Conservation (phyloP, 2,329 filamentous ascomycete genomes). For the Elsinoe necatrix region DNA sequence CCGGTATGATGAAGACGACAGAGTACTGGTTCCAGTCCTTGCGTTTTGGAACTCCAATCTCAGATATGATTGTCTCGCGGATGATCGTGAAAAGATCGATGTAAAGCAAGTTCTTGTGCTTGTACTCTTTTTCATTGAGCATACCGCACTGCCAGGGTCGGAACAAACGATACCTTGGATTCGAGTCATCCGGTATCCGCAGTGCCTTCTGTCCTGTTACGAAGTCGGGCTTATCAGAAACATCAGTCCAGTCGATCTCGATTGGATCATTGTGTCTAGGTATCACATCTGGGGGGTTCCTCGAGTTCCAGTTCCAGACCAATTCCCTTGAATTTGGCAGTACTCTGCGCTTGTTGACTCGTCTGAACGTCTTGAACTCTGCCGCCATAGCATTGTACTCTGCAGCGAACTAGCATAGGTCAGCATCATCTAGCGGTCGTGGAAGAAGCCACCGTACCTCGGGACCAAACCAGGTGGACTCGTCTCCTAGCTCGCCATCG, state of each 20-base stretch:
- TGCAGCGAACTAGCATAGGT: constrained; percentile 43
- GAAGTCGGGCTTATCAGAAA: constrained; percentile 61
- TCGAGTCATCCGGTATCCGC: constrained; percentile 80
- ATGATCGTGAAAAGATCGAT: constrained; percentile 82
- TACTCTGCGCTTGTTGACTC: constrained; percentile 86
- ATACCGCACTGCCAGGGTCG: constrained; percentile 84
- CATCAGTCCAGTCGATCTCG: constrained; percentile 90
- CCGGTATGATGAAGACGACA: constrained; percentile 93
- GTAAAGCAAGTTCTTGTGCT: constrained; percentile 67
- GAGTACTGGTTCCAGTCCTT: constrained; percentile 84
- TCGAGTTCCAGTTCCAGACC: constrained; percentile 86
- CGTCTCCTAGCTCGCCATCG: constrained; percentile 51
- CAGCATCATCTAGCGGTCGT: not conserved
- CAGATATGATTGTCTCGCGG: constrained; percentile 76
- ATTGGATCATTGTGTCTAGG: constrained; percentile 90
- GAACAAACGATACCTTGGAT: constrained; percentile 81
- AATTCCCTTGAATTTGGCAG: constrained; percentile 96
- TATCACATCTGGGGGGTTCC: constrained; percentile 75
- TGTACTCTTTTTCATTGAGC: constrained; percentile 85
- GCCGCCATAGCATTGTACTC: constrained; percentile 73
- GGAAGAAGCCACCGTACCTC: constrained; percentile 45
- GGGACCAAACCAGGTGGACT: constrained; percentile 79
- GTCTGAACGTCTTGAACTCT: constrained; percentile 84
- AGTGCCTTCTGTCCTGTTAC: constrained; percentile 76
- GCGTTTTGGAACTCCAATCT: constrained; percentile 68